Evolutionary conservation across 2,329 filamentous ascomycete genomes (phyloP), one percentile per base, ranked within the genome.

Genomic region (Cordyceps sp.): DNA sequence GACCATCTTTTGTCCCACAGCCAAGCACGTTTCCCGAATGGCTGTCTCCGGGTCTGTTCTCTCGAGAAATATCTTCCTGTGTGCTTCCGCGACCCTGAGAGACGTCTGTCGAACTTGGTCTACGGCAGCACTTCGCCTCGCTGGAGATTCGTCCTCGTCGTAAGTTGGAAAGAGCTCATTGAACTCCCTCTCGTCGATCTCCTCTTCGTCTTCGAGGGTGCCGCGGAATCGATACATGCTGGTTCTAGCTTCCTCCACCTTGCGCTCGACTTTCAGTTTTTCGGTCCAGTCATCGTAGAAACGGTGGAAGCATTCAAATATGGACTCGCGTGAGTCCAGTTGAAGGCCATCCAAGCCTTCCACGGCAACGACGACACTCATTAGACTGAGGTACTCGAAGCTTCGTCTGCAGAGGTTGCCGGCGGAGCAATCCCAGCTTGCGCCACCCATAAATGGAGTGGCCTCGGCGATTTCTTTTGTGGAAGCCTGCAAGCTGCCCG

Each of bases 181-280:
- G 40, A 93, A 77, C 39, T 90, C 81, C 34, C 78, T 69, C 39
- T 78, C 69, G 32, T 84, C 73, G 9, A 70, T 61, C 43, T 80
- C 77, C 34, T 92, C 79, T 40, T 82, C 73, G 30, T 86, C 77
- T 37, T 86, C 79, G 25, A 71, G 59, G 25, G 74, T 77, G 21
- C 86, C 88, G 39, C 74, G 73, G 57, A 90, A 94, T 15, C 75
- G 77, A 53, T 93, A 98, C 25, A 93, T 55, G 39, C 80, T 85
- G 5, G 70, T 73, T 38, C 78, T 81, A 19, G 71, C 67, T 14
- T 80, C 77, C 42, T 80, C 74, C 29, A 80, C 71, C 43, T 76
- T 73, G 44, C 83, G 78, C 40, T 94, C 86, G 15, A 73, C 63
- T 33, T 78, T 69, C 3, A 93, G 68, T 46, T 78, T 78, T 31